Conservation (phyloP, 441 rosid species). For the Metrosideros polymorpha region DNA sequence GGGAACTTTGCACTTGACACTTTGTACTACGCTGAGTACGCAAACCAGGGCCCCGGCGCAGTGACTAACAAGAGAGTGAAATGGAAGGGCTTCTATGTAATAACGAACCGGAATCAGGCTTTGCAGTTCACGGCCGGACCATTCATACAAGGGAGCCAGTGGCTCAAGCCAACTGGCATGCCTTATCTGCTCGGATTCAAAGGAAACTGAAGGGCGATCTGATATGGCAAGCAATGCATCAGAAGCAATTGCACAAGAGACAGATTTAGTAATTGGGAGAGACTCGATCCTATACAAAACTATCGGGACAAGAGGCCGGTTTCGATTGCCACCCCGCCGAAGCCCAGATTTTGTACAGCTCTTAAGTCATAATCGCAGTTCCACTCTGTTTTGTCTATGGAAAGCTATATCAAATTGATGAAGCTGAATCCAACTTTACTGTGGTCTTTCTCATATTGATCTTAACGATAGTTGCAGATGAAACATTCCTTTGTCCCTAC, state of each 20-base stretch:
- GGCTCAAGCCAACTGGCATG: conserved; percentile 15
- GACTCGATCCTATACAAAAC: neutral
- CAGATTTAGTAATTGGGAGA: neutral
- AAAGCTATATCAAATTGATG: neutral
- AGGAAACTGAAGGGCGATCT: neutral
- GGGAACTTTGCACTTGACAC: conserved; percentile 37
- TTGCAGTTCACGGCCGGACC: conserved; percentile 16
- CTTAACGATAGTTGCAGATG: neutral
- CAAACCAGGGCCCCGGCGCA: conserved; percentile 41
- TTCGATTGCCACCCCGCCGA: neutral
- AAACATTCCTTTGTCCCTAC: neutral
- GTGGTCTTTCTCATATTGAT: neutral
- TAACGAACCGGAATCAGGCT: conserved; percentile 17
- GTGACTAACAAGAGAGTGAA: conserved; percentile 28
- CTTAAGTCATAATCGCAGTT: neutral
- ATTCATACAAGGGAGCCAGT: conserved; percentile 21
- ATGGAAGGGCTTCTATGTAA: conserved; percentile 37
- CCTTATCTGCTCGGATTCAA: conserved; percentile 16
- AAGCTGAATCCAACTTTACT: neutral
- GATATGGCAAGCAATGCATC: neutral
- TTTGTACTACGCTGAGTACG: conserved; percentile 36
- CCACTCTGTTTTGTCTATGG: neutral
- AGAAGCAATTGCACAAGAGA: neutral
- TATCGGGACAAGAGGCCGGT: neutral
- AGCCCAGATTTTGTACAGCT: neutral